Evolutionary conservation across 108 stramenopile species (phyloP).

Genomic region (Cyclotella distinguenda): DNA sequence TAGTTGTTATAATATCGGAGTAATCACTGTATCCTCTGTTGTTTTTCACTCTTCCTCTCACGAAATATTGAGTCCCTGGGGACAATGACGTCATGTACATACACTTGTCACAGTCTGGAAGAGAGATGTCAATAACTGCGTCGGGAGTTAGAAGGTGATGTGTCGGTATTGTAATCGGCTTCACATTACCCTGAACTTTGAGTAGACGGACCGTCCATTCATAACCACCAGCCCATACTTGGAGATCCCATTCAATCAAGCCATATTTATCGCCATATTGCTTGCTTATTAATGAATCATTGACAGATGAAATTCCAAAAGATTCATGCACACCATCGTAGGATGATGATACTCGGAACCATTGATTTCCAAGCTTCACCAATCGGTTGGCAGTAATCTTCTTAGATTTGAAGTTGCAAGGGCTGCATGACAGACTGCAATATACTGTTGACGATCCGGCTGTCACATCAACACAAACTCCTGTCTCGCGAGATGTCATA

Average conservation of each 20-base stretch:
- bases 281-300: slow-evolving; percentile 51
- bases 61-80: slow-evolving; percentile 54
- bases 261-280: slow-evolving; percentile 43
- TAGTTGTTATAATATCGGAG: slow-evolving; percentile 24
- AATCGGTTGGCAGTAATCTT: slow-evolving; percentile 52
- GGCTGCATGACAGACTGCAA: slow-evolving; percentile 46
- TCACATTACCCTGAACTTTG: slow-evolving; percentile 37
- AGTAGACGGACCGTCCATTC: slow-evolving; percentile 74
- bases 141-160: slow-evolving; percentile 49
- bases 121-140: slow-evolving; percentile 46
- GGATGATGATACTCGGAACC: slow-evolving; percentile 61
- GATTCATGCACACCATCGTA: slow-evolving; percentile 49
- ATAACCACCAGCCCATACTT: slow-evolving; percentile 69
- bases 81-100: slow-evolving; percentile 44
- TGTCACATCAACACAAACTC: slow-evolving; percentile 45
- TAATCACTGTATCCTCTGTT: slow-evolving; percentile 47
- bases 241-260: slow-evolving; percentile 20
- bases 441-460: slow-evolving; percentile 32
- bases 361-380: slow-evolving; percentile 52
- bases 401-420: slow-evolving; percentile 52
- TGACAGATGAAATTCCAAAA: slow-evolving; percentile 48
- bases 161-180: slow-evolving; percentile 39
- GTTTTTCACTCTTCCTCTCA: slow-evolving; percentile 61
- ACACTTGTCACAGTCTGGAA: slow-evolving; percentile 67
- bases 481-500: slow-evolving; percentile 22